Base-by-base conservation (phyloP, 495 filamentous ascomycete species). In the Haplographium delicatum region DNA sequence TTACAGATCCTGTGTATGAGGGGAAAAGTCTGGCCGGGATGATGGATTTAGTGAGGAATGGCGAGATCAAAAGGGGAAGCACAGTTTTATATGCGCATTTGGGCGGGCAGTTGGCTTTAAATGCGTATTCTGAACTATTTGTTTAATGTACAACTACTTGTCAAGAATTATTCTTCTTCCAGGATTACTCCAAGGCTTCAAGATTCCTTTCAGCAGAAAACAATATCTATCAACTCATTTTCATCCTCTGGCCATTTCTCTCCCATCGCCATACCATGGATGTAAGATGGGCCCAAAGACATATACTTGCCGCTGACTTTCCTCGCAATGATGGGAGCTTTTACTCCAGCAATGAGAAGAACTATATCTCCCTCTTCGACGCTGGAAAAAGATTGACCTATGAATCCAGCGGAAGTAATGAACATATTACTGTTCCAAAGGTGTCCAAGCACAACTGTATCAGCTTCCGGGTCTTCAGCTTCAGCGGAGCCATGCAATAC, bases 1-100 rank as follows among this genome's bases (percentile, higher is more conserved):
- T 86, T 42, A 83, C 80, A 7, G 81, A 85, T 59, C 81, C 81
- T 0, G 82, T 86, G 2, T 84, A 86, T 55, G 78, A 82, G 61
- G 81, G 82, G 0, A 85, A 84, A 70, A 82, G 75, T 49, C 62
- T 86, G 53, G 79, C 81, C 2, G 81, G 81, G 0, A 75, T 85
- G 76, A 69, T 83, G 61, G 77, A 80, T 57, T 62, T 83, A 72
- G 74, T 84, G n/a, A 65, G 64, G 25, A 70, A 66, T 35, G 80
- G 72, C 4, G 76, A 79, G 54, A 76, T 85, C 37, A 20, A 20
- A 0, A 58, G 62, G 6, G 79, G 72, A 0, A 73, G 69, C 31
- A 83, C 79, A 63, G 72, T 83, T 15, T 49, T 85, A 51, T 86
- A 81, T 68, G 80, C 78, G 18, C 81, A 86, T 62, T 58, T 82